Conservation (phyloP, 176 grass and related monocot genomes). For the Melocanna baccifera region DNA sequence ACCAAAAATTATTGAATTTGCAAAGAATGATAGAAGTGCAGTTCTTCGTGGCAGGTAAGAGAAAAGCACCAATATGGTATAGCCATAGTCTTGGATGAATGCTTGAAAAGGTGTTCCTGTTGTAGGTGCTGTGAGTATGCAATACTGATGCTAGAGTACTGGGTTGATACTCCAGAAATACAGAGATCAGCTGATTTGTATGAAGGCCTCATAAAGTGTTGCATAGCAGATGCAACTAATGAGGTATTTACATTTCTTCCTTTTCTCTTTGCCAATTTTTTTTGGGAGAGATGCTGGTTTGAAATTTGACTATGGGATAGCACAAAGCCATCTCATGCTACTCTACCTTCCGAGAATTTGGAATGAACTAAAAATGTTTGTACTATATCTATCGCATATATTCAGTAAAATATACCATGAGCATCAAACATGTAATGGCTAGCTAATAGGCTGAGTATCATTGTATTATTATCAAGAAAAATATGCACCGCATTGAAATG, state of each 20-base stretch:
- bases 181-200: slow-evolving; percentile 69
- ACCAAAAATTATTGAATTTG: slow-evolving; percentile 70
- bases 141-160: slow-evolving; percentile 72
- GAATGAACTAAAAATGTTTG: not conserved
- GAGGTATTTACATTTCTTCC: slow-evolving; percentile 52
- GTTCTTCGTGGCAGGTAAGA: slow-evolving; percentile 63
- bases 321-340: not conserved
- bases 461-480: not conserved
- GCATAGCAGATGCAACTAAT: slow-evolving; percentile 72
- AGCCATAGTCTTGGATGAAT: not conserved
- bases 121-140: slow-evolving; percentile 91
- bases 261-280: not conserved
- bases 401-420: slow-evolving; percentile 9
- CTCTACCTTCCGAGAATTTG: not conserved
- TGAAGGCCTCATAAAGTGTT: slow-evolving; percentile 89
- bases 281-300: not conserved
- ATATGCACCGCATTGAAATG: not conserved
- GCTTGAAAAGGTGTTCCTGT: not conserved
- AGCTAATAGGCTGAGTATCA: not conserved
- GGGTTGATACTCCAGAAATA: slow-evolving; percentile 94
- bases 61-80: not conserved
- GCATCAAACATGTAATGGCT: not conserved
- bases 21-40: slow-evolving; percentile 79
- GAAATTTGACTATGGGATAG: not conserved
- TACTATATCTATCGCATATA: not conserved